Percentiles rank a stretch among this genome's conserved stretches.
Evolutionary conservation across 2,329 filamentous ascomycete genomes (phyloP).

Genomic region (Calonectria honghensis): DNA sequence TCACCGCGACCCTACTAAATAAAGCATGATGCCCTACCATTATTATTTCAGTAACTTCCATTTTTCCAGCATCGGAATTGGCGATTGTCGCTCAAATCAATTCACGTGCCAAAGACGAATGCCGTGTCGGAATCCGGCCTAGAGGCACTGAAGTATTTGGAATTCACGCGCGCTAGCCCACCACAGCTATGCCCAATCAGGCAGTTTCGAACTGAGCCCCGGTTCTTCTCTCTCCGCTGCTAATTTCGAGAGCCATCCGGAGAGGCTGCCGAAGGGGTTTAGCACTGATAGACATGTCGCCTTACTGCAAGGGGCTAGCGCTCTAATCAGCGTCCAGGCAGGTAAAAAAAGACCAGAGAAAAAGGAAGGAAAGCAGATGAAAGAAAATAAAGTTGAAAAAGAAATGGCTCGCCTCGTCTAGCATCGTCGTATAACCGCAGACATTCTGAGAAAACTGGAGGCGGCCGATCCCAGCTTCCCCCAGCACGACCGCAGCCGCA

Average conservation of each 20-base stretch:
- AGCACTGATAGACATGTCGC: neutral
- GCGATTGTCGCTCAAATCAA: neutral
- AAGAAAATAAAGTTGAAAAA: constrained; percentile 24
- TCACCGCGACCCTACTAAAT: neutral
- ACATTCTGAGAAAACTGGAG: constrained; percentile 6
- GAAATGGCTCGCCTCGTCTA: constrained; percentile 20
- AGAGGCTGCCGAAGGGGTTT: neutral
- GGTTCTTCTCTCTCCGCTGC: constrained; percentile 7
- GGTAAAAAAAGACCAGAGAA: neutral
- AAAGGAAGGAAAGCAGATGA: neutral
- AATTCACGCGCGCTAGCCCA: constrained; percentile 9
- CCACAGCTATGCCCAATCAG: constrained; percentile 1
- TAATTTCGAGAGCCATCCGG: constrained; percentile 14
- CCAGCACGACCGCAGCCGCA: neutral
- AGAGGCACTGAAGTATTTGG: constrained; percentile 4
- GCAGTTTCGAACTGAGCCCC: constrained; percentile 1
- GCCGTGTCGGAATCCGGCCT: neutral
- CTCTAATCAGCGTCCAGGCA: neutral
- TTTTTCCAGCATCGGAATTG: neutral
- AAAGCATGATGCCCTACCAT: neutral
- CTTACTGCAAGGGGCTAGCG: constrained; percentile 21
- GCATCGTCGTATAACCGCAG: neutral
- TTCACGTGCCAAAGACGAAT: neutral
- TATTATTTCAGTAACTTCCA: neutral
- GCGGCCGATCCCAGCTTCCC: constrained; percentile 21